Evolutionary conservation across 495 filamentous ascomycete species (phyloP).

Genomic region (Penicillium paxilli): DNA sequence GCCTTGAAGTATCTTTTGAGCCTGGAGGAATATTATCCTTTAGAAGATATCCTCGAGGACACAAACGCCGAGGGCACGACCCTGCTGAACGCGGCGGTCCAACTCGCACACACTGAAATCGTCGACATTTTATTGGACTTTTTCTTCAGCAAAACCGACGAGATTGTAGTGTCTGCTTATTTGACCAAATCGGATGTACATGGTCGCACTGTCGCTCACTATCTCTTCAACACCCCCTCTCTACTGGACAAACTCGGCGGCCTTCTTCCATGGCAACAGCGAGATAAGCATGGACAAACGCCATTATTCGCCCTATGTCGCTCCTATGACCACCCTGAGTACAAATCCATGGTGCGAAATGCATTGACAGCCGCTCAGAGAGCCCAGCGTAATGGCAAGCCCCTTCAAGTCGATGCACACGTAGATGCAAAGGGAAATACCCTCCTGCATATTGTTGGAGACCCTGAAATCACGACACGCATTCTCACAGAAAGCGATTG

Average conservation of each 20-base stretch:
- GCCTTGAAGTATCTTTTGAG: slow-evolving; percentile 77
- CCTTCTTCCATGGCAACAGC: slow-evolving; percentile 82
- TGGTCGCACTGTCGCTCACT: slow-evolving; percentile 89
- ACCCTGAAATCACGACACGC: slow-evolving; percentile 70
- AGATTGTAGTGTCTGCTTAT: slow-evolving; percentile 60
- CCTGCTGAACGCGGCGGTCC: slow-evolving; percentile 89
- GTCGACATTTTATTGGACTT: slow-evolving; percentile 75
- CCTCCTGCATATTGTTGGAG: slow-evolving; percentile 87
- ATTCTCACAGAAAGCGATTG: slow-evolving; percentile 84
- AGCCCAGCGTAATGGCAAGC: slow-evolving; percentile 73
- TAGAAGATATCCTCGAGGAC: slow-evolving; percentile 72
- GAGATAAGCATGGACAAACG: slow-evolving; percentile 95
- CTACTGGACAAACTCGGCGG: slow-evolving; percentile 73
- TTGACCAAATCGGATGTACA: slow-evolving; percentile 74
- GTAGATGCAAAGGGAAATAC: slow-evolving; percentile 93
- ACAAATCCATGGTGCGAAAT: slow-evolving; percentile 78
- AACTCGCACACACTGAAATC: slow-evolving; percentile 72
- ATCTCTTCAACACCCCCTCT: slow-evolving; percentile 88
- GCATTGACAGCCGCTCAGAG: slow-evolving; percentile 73
- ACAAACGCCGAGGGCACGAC: slow-evolving; percentile 86
- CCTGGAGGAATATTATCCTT: slow-evolving; percentile 69
- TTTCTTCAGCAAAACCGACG: slow-evolving; percentile 53
- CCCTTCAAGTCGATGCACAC: slow-evolving; percentile 89
- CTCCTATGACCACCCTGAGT: slow-evolving; percentile 91
- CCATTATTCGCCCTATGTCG: slow-evolving; percentile 92